Base-by-base conservation (phyloP, 2,329 filamentous ascomycete genomes). In the Phoma herbarum region DNA sequence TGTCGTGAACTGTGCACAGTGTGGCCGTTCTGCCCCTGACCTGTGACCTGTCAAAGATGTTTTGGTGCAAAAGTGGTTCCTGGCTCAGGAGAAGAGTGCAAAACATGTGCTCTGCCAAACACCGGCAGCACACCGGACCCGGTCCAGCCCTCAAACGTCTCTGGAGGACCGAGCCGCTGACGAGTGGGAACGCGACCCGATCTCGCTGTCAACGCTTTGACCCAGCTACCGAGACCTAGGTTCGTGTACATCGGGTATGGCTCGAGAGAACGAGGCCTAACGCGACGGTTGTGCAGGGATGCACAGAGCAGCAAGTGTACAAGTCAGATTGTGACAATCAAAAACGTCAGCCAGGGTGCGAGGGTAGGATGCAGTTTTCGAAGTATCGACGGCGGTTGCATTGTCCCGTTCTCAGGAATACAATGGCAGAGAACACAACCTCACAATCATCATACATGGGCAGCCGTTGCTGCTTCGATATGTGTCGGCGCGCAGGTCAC, bases 121-220 rank as follows among this genome's bases (percentile, higher is more conserved):
- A 23, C 54, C 54, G 42, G 35, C 4, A 47, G 48, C n/a, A 23
- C 23, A 11, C 49, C 37, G 50, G 37, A 39, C 25, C 25, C 16
- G 50, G 45, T 42, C 50, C 44, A 53, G 56, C 23, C 55, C 49
- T 35, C n/a, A 25, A 54, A 54, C 56, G 56, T 51, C 47, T 47
- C 23, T 50, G 20, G 18, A 59, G 56, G 56, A 59, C 56, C 56
- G 49, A 53, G 44, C 56, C 56, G 56, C 41, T 28, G 46, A 59
- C 56, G 56, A 59, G 56, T 59, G 56, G 56, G 56, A 59, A 59
- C 26, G 33, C 56, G 14, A 49, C 39, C 56, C 56, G 56, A 42
- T 28, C 20, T 59, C 22, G 56, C 56, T 41, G 56, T 35, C 49
- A 48, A 45, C 50, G 56, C 56, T 41, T 41, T 59, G 56, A 31